Conservation (phyloP, 169 alveolate species). For the Plasmodium vivax region DNA sequence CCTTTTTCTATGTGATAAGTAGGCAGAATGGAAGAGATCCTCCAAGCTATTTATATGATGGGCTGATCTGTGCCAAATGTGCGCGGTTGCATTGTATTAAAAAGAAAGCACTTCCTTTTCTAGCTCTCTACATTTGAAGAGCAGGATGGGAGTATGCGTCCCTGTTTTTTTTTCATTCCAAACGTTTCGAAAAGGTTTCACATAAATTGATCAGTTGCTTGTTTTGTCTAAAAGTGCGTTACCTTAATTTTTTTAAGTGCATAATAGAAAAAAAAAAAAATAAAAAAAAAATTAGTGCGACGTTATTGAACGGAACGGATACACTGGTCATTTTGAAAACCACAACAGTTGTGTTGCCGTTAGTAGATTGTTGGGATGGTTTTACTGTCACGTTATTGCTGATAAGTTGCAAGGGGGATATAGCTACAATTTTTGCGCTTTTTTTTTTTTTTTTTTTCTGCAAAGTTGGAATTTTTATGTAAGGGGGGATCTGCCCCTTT, state of each 20-base stretch:
- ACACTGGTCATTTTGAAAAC: neutral
- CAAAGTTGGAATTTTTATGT: neutral
- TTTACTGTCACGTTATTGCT: neutral
- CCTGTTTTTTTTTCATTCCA: neutral
- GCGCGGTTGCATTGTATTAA: neutral
- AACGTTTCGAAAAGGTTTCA: neutral
- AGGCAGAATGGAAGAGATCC: neutral
- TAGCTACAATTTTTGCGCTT: neutral
- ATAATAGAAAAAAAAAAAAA: neutral
- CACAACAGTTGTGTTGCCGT: neutral
- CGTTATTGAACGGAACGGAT: neutral
- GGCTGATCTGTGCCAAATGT: neutral
- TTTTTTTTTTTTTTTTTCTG: neutral
- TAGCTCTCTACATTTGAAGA: neutral
- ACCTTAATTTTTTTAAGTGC: neutral
- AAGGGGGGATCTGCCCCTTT: neutral
- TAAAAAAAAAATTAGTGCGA: neutral
- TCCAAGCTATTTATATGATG: neutral
- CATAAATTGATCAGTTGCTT: neutral
- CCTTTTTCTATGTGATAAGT: neutral
- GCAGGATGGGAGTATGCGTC: neutral
- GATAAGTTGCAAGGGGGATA: neutral
- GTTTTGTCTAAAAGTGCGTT: neutral
- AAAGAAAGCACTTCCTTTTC: neutral
- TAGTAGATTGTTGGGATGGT: neutral